Conservation (phyloP, 2,329 filamentous ascomycete species). For the Fusarium scirpi region DNA sequence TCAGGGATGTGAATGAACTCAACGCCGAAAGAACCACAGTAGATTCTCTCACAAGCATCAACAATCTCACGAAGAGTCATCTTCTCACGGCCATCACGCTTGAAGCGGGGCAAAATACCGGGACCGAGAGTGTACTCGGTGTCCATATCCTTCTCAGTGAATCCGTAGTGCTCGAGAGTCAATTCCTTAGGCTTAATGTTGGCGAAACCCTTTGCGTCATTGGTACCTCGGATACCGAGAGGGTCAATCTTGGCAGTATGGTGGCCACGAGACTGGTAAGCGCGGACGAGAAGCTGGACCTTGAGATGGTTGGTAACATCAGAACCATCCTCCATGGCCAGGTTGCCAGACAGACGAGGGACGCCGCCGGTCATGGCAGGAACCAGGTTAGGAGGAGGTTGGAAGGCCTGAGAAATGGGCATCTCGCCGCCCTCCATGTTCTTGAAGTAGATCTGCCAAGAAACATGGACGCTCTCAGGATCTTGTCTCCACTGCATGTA, state of each 20-base stretch:
- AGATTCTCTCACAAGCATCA: slow-evolving; percentile 91
- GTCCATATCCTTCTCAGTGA: slow-evolving; percentile 93
- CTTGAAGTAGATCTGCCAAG: slow-evolving; percentile 99
- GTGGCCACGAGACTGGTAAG: slow-evolving; percentile 97
- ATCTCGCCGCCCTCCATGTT: slow-evolving; percentile 99
- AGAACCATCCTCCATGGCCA: slow-evolving; percentile 75
- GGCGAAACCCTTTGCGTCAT: slow-evolving; percentile 76
- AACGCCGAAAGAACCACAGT: slow-evolving; percentile 96
- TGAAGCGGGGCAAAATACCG: slow-evolving; percentile 94
- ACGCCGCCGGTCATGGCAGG: slow-evolving; percentile 84
- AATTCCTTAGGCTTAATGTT: slow-evolving; percentile 93
- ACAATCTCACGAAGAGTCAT: slow-evolving; percentile 98
- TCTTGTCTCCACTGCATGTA: slow-evolving; percentile 98
- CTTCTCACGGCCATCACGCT: slow-evolving; percentile 87
- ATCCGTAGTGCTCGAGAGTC: slow-evolving; percentile 92
- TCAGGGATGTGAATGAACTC: slow-evolving; percentile 99
- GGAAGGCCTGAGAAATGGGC: slow-evolving; percentile 97
- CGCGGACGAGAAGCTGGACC: slow-evolving; percentile 95
- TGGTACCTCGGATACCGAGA: slow-evolving; percentile 83
- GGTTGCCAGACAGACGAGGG: slow-evolving; percentile 76
- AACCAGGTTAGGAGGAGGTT: slow-evolving; percentile 91
- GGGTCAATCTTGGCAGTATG: slow-evolving; percentile 99
- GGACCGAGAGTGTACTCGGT: slow-evolving; percentile 92
- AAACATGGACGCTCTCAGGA: slow-evolving; percentile 92
- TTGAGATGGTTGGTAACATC: slow-evolving; percentile 97